Evolutionary conservation across 257 asterid species (phyloP).

Genomic region (Salvia miltiorrhiza): DNA sequence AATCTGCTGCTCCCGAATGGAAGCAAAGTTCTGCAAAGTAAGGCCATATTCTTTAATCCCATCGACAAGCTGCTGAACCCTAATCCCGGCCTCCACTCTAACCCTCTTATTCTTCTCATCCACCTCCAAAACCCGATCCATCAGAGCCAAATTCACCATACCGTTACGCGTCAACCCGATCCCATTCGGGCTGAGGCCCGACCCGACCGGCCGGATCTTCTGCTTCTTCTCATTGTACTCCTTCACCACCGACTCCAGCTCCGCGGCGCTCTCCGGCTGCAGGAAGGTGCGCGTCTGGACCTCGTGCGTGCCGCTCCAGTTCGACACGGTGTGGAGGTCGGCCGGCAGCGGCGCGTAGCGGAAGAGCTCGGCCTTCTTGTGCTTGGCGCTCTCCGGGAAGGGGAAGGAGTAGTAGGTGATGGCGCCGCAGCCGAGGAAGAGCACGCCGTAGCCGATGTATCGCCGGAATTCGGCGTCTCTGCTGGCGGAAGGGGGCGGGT

Average conservation of each 20-base stretch:
- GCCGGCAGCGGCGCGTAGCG: slow-evolving; percentile 91
- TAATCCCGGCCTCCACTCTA: slow-evolving; percentile 84
- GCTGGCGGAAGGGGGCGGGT: slow-evolving; percentile 45
- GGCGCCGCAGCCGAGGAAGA: slow-evolving; percentile 74
- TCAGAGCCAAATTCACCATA: slow-evolving; percentile 90
- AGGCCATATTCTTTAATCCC: slow-evolving; percentile 76
- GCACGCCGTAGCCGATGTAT: slow-evolving; percentile 78
- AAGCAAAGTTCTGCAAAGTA: slow-evolving; percentile 91
- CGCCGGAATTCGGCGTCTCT: slow-evolving; percentile 79
- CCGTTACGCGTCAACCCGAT: slow-evolving; percentile 80
- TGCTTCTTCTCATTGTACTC: slow-evolving; percentile 59
- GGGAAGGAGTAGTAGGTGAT: slow-evolving; percentile 94
- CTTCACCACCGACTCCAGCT: slow-evolving; percentile 59
- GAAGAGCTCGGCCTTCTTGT: slow-evolving; percentile 83
- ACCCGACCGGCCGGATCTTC: slow-evolving; percentile 87
- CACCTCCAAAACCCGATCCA: slow-evolving; percentile 93
- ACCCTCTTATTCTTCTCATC: slow-evolving; percentile 80
- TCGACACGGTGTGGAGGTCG: slow-evolving; percentile 85
- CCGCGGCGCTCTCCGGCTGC: slow-evolving; percentile 64
- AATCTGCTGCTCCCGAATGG: slow-evolving; percentile 93
- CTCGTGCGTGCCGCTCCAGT: slow-evolving; percentile 98
- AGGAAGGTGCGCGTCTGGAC: slow-evolving; percentile 80
- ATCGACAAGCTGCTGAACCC: slow-evolving; percentile 97
- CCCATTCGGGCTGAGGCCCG: slow-evolving; percentile 92
- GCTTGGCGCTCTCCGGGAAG: slow-evolving; percentile 65